These are phyloP conservation scores for Cryptococcus sp. DNA, from an alignment of 1,284 basidiomycete genomes.

Conservation along the genomic window DNA sequence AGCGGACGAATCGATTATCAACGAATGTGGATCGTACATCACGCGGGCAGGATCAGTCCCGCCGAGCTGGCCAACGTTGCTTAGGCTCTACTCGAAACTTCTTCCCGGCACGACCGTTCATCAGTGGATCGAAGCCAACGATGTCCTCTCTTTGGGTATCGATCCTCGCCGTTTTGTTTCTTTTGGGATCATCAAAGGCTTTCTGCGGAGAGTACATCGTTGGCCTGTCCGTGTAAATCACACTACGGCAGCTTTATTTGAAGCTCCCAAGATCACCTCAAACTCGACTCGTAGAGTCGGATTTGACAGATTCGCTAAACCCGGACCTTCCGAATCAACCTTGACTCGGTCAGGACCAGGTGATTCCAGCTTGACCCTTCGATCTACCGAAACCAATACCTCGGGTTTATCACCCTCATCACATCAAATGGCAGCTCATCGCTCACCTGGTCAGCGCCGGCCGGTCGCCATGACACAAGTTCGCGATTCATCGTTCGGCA, in stretches of 20 bases:
- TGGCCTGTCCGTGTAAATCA: slow-evolving; percentile 64
- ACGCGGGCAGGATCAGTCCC: slow-evolving; percentile 58
- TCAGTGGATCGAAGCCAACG: slow-evolving; percentile 81
- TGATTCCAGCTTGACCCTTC: slow-evolving; percentile 38
- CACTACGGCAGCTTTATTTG: slow-evolving; percentile 17
- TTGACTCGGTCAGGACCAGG: slow-evolving; percentile 16
- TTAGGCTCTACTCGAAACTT: slow-evolving; percentile 82
- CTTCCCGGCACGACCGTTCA: slow-evolving; percentile 76
- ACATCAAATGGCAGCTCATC: slow-evolving; percentile 5
- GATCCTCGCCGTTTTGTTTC: slow-evolving; percentile 93
- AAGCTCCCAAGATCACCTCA: slow-evolving; percentile 3
- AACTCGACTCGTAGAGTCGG: slow-evolving; percentile 18
- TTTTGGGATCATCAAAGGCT: slow-evolving; percentile 99
- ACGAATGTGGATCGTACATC: slow-evolving; percentile 86
- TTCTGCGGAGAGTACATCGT: slow-evolving; percentile 84
- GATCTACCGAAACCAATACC: slow-evolving; percentile 26
- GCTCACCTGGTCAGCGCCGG: slow-evolving; percentile 8
- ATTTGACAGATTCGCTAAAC: slow-evolving; percentile 23
- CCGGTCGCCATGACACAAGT: slow-evolving; percentile 2
- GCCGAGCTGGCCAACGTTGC: slow-evolving; percentile 72
- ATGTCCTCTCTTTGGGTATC: slow-evolving; percentile 68
- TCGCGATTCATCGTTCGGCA: not conserved
- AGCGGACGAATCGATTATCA: slow-evolving; percentile 71
- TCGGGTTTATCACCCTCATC: slow-evolving; percentile 30
- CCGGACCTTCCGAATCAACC: slow-evolving; percentile 6